Conservation (phyloP, 106 monocot species). For the Acorus gramineus region DNA sequence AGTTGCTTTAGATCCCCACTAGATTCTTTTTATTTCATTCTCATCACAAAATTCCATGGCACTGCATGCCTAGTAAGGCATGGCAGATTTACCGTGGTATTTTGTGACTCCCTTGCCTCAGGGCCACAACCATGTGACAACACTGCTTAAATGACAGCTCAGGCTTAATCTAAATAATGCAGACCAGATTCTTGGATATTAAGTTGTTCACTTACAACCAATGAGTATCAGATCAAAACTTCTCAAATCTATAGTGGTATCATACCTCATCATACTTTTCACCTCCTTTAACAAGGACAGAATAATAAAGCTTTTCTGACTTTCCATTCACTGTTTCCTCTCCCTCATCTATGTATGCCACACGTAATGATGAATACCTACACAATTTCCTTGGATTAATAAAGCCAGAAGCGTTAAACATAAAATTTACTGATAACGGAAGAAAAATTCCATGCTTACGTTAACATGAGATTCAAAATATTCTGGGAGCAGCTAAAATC, state of each 20-base stretch:
- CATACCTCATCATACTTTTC: conserved; percentile 93
- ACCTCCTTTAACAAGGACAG: conserved; percentile 93
- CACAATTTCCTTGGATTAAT: background rate
- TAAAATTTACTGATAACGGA: background rate
- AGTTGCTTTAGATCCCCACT: too few species aligned
- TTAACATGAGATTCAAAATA: conserved; percentile 71
- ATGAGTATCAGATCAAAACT: too few species aligned
- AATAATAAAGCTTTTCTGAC: conserved; percentile 68
- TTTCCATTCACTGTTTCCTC: conserved; percentile 58
- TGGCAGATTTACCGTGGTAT: too few species aligned
- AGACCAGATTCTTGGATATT: too few species aligned
- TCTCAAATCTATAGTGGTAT: background rate
- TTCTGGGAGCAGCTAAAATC: conserved; percentile 74
- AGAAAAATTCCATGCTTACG: conserved; percentile 15
- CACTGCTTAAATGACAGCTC: too few species aligned
- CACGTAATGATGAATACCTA: conserved; percentile 73
- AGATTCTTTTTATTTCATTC: too few species aligned
- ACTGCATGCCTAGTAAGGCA: too few species aligned
- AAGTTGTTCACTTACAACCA: too few species aligned
- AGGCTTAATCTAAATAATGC: too few species aligned
- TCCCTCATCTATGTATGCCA: conserved; percentile 92
- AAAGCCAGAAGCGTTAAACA: background rate
- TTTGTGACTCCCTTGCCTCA: too few species aligned
- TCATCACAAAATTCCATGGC: too few species aligned
- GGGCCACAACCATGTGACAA: too few species aligned